Base-by-base conservation (phyloP, 208 protist species). In the Sergeia podlipaevii region DNA sequence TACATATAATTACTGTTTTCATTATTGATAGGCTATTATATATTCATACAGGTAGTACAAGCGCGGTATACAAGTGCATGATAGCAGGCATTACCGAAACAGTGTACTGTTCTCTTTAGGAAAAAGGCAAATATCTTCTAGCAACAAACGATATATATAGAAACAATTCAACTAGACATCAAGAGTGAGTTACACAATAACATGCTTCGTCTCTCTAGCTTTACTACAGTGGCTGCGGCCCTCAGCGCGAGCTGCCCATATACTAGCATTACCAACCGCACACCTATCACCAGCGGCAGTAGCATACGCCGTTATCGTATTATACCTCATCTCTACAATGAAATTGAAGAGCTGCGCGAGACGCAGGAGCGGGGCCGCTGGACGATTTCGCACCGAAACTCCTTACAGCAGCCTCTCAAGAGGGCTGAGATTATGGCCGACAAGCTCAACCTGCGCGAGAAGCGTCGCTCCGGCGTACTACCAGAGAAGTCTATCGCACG, bases 301-400 rank as follows among this genome's bases (percentile, higher is more conserved):
- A n/a, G n/a, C 24, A 36, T 18, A 7, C 82, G 83, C 3, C 54
- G 33, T 1, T 95, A 95, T 55, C 84, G 88, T 49, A 78, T 92
- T 38, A 80, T 95, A 26, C 84, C 88, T 0, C 88, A 95, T 65
- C 54, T 92, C 13, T 65, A 91, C 66, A 74, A 73, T 54, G 88
- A 95, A 36, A 89, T 95, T 46, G 88, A 95, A 52, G 84, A 95
- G 64, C 65, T 95, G 0, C 79, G 82, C 3, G 84, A 95, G 65
- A 92, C 81, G 15, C 85, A 95, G 65, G 60, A 77, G 57, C 51
- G 51, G 0, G 82, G 82, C 32, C 88, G 88, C 11, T 95, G 88
- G 84, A 70, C 73, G 23, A 79, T 92, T 27, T 89, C 85, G 10
- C 81, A 95, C 60, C 77, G 76, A 28, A 87, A 86, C 70, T 87